Base-by-base conservation (phyloP, 2,329 filamentous ascomycete species). In the Cercospora sp. region DNA sequence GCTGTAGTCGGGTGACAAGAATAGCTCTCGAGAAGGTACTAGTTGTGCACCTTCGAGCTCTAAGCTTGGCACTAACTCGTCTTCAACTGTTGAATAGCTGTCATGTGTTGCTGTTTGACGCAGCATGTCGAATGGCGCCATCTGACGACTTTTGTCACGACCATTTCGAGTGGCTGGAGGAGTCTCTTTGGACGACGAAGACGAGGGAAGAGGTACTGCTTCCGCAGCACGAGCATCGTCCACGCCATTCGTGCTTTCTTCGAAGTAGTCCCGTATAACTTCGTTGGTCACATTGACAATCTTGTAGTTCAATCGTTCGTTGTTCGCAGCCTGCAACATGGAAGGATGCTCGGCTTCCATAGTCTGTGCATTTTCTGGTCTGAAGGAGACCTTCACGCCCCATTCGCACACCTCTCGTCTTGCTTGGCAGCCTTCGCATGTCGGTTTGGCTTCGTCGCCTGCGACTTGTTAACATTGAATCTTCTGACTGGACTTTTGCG, bases 361-460 rank as follows among this genome's bases (percentile, higher is more conserved):
- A 16, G 69, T 70, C 61, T 75, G 73, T 16, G 74, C 74, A 73
- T 76, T 74, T 61, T 76, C 75, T 5, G 72, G 73, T 26, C 72
- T 72, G 51, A 74, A 77, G 9, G 69, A 75, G 31, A 75, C 70
- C 65, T 70, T 74, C 18, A 73, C 70, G 18, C 72, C 75, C 72
- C 76, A 77, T 71, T 77, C 72, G 59, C 77, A 78, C 3, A 69
- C 63, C 55, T 78, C 75, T 5, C 71, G 69, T 12, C 75, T 73
- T 13, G 71, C 70, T 48, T 74, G 68, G 42, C 77, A 78, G 23
- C 73, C 75, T 59, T 75, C 73, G 59, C 77, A 78, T 23, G 68
- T 75, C 7, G 77, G 77, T 64, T 77, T 77, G 8, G 64, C 65
- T 55, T 78, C 77, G 53, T 77, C 76, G 59, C 75, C 74, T 75